These are phyloP conservation scores for Xylaria sp. DNA, from an alignment of 2,329 filamentous ascomycete species.

Conservation along the genomic window DNA sequence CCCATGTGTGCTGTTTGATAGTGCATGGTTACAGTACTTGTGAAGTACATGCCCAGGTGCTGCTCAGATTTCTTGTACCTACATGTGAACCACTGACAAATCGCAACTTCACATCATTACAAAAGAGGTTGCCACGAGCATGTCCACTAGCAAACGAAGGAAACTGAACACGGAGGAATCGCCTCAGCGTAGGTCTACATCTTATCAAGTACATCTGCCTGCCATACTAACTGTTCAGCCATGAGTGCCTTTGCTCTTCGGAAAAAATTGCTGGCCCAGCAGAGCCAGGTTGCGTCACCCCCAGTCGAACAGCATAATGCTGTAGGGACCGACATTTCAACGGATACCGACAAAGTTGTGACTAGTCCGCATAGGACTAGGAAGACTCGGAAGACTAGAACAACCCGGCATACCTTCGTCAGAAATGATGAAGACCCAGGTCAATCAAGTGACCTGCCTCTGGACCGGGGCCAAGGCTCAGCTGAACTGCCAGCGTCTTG, in stretches of 20 bases:
- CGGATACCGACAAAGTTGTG: constrained; percentile 6
- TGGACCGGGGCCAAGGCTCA: neutral
- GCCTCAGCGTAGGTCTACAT: constrained; percentile 48
- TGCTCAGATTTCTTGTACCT: neutral
- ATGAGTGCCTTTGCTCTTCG: constrained; percentile 59
- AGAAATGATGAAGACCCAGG: neutral
- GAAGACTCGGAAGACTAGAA: constrained; percentile 35
- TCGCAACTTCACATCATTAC: neutral
- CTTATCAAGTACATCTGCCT: neutral
- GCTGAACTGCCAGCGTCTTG: neutral
- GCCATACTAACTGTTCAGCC: constrained; percentile 39
- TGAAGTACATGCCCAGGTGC: too few relatives aligned
- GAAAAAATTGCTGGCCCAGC: constrained; percentile 50
- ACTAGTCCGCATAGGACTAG: constrained; percentile 35
- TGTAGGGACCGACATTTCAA: neutral
- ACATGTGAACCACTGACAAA: neutral
- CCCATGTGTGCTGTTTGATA: neutral
- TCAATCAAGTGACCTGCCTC: neutral
- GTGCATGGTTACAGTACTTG: too few relatives aligned
- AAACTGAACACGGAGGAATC: constrained; percentile 53
- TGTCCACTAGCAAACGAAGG: constrained; percentile 53
- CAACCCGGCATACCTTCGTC: neutral
- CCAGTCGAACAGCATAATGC: constrained; percentile 13
- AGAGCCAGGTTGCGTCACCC: constrained; percentile 21
- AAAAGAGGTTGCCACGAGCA: constrained; percentile 21